Evolutionary conservation across 441 rosid genomes (phyloP).

Genomic region (Metrosideros polymorpha): DNA sequence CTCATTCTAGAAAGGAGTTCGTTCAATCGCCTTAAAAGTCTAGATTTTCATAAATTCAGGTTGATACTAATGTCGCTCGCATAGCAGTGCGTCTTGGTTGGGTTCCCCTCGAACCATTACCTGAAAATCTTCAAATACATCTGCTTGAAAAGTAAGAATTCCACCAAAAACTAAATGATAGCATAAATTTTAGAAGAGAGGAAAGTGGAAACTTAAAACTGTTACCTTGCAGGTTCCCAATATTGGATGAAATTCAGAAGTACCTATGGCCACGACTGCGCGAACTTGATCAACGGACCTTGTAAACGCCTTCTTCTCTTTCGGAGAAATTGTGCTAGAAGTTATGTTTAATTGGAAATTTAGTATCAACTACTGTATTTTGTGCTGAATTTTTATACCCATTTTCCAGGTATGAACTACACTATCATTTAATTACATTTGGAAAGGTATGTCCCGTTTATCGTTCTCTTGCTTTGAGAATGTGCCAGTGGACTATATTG

Average conservation of each 20-base stretch:
- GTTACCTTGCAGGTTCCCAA: slow-evolving; percentile 56
- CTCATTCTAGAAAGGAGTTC: background rate
- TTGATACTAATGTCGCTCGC: slow-evolving; percentile 94
- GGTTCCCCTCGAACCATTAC: slow-evolving; percentile 97
- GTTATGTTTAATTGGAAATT: background rate
- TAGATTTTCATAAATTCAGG: slow-evolving; percentile 28
- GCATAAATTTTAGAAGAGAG: background rate
- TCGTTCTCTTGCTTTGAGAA: background rate
- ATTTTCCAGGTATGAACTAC: slow-evolving; percentile 77
- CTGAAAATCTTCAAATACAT: slow-evolving; percentile 91
- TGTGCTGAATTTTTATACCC: background rate
- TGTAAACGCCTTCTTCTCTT: slow-evolving; percentile 36
- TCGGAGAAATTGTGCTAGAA: background rate
- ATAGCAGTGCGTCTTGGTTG: slow-evolving; percentile 98
- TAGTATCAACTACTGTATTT: background rate
- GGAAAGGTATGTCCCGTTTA: slow-evolving; percentile 56
- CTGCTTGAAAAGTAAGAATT: slow-evolving; percentile 70
- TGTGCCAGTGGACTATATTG: background rate
- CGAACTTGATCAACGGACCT: slow-evolving; percentile 78
- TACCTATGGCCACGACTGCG: slow-evolving; percentile 97
- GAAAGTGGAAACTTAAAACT: background rate
- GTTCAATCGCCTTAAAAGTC: background rate
- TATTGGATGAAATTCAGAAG: slow-evolving; percentile 87
- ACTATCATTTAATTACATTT: slow-evolving; percentile 95
- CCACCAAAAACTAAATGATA: background rate